Conservation (phyloP, 306 rosid genomes). For the Trifolium fragiferum region DNA sequence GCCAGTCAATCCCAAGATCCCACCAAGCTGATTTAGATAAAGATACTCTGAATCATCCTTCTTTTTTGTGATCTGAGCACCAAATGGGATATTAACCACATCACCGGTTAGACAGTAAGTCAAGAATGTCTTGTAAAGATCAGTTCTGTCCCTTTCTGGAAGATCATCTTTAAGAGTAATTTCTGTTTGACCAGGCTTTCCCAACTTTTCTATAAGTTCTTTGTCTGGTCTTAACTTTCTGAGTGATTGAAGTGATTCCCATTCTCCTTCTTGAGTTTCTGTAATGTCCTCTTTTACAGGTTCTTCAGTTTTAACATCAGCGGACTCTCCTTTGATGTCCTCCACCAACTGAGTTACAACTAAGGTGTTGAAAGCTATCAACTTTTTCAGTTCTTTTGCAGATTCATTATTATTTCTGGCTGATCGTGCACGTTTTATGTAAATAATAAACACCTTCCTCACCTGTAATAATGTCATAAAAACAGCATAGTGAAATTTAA, state of each 20-base stretch:
- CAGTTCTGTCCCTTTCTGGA: constrained; percentile 82
- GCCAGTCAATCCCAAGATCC: constrained; percentile 78
- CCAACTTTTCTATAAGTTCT: constrained; percentile 72
- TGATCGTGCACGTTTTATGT: constrained; percentile 79
- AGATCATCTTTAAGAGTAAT: constrained; percentile 92
- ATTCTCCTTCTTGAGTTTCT: constrained; percentile 64
- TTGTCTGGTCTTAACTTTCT: constrained; percentile 69
- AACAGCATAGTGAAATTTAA: constrained; percentile 29
- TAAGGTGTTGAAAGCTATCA: constrained; percentile 90
- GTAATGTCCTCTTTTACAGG: constrained; percentile 56
- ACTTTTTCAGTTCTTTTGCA: constrained; percentile 90
- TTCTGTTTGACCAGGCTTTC: constrained; percentile 90
- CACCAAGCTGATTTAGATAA: constrained; percentile 82
- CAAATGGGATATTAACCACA: constrained; percentile 79
- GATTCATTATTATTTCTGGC: constrained; percentile 78
- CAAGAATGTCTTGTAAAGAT: constrained; percentile 88
- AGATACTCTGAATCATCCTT: constrained; percentile 89
- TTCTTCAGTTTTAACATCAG: constrained; percentile 64
- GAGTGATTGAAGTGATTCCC: constrained; percentile 83
- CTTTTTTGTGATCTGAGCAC: constrained; percentile 77
- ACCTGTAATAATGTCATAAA: constrained; percentile 59
- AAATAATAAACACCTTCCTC: constrained; percentile 71
- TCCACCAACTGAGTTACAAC: constrained; percentile 88
- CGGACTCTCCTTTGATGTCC: constrained; percentile 92
- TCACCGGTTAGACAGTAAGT: constrained; percentile 88